These are phyloP conservation scores for Phaseolus lunatus DNA, from an alignment of 306 rosid species.

Conservation along the genomic window DNA sequence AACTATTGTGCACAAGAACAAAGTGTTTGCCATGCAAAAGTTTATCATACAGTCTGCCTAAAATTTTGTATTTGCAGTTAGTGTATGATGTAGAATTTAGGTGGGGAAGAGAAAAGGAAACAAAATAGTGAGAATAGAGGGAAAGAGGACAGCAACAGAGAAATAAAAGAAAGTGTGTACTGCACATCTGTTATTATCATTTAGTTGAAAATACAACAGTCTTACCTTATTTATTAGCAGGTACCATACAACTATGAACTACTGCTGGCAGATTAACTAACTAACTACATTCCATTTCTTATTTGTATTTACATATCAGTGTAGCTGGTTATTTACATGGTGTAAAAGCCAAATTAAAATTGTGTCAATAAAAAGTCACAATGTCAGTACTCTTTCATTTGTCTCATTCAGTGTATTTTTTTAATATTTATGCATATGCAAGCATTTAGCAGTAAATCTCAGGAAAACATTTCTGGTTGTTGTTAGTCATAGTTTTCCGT, in stretches of 20 bases:
- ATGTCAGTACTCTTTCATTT: constrained; percentile 18
- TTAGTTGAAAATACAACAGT: no score
- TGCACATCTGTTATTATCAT: no score
- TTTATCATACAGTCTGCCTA: constrained; percentile 20
- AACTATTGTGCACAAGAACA: constrained; percentile 2
- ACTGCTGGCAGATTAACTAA: no score
- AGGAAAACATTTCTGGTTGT: constrained; percentile 8
- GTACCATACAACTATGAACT: no score
- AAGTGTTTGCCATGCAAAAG: not conserved
- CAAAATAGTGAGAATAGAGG: no score
- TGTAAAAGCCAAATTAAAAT: constrained; percentile 12
- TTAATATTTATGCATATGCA: not conserved
- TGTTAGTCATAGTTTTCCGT: constrained; percentile 23
- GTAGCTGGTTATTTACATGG: constrained; percentile 4
- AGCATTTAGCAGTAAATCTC: not conserved
- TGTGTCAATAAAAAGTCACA: not conserved
- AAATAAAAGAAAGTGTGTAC: no score
- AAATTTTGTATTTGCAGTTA: not conserved
- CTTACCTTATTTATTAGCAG: no score
- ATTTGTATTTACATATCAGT: no score
- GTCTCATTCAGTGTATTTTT: constrained; percentile 1
- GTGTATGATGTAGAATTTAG: no score
- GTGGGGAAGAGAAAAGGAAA: no score
- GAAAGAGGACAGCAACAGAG: no score
- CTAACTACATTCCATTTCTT: no score